Percentiles rank a stretch among this genome's conserved stretches.
These are phyloP conservation scores for Candida anutae DNA, from an alignment of 1,139 yeast genomes.

Conservation along the genomic window DNA sequence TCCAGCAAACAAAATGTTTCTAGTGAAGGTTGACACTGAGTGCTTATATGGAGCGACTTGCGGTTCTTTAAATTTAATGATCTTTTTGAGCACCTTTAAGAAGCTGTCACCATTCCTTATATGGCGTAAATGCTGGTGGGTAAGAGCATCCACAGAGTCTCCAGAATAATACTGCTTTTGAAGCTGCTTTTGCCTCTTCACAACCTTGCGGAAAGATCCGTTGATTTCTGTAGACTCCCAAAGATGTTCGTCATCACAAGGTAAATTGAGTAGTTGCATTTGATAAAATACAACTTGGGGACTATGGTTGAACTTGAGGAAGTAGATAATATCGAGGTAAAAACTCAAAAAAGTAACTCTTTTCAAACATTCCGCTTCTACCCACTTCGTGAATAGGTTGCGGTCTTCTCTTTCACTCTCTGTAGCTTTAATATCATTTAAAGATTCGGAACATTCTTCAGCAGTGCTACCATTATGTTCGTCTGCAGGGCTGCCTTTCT, in stretches of 20 bases:
- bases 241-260: constrained; percentile 63
- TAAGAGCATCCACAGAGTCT: constrained; percentile 1
- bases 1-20: constrained; percentile 63
- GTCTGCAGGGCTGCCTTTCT: constrained; percentile 12
- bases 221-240: constrained; percentile 53
- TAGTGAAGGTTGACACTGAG: constrained; percentile 39
- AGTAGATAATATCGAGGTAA: constrained; percentile 70
- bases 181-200: constrained; percentile 29
- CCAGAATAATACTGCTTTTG: constrained; percentile 9
- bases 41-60: constrained; percentile 2
- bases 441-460: constrained; percentile 24
- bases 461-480: constrained; percentile 23
- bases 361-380: constrained; percentile 70
- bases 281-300: constrained; percentile 64
- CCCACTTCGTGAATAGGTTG: constrained; percentile 48
- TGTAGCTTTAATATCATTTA: constrained; percentile 7
- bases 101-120: constrained; percentile 25
- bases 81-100: constrained; percentile 25
- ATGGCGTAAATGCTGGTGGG: constrained; percentile 7
- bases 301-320: constrained; percentile 73
- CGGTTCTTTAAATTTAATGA: constrained; percentile 16
- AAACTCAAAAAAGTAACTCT: constrained; percentile 75
- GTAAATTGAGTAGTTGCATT: constrained; percentile 59
- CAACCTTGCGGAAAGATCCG: constrained; percentile 33
- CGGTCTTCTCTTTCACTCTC: constrained; percentile 16